phyloP scores from a whole-genome alignment of 2,329 filamentous ascomycete genomes.

The Juglanconis juglandina region DNA sequence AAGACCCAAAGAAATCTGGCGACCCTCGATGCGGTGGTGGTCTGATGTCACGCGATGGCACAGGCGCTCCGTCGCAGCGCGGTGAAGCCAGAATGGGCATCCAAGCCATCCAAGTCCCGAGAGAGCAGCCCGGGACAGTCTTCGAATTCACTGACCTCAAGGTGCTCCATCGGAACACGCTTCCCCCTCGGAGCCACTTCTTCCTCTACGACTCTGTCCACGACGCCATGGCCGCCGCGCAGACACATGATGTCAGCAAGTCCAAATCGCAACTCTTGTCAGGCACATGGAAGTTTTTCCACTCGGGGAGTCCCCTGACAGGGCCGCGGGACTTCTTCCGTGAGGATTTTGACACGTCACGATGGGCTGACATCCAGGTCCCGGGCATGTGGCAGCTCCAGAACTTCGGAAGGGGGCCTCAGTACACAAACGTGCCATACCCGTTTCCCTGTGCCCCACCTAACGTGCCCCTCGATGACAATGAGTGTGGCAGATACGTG shows the following conservation, averaged over 20 bases:
- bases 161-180: conserved; percentile 57
- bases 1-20: background rate
- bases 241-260: conserved; percentile 35
- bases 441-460: conserved; percentile 67
- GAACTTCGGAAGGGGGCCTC: conserved; percentile 60
- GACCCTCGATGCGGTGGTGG: too few relatives aligned
- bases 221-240: conserved; percentile 39
- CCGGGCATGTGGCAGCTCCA: conserved; percentile 71
- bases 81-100: background rate
- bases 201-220: conserved; percentile 44
- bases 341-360: conserved; percentile 31
- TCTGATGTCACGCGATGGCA: too few relatives aligned
- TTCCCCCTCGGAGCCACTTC: conserved; percentile 56
- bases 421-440: conserved; percentile 68
- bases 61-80: background rate
- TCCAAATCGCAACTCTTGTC: conserved; percentile 45
- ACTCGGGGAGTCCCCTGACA: conserved; percentile 42
- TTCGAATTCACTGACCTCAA: conserved; percentile 59
- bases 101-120: background rate
- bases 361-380: conserved; percentile 48
- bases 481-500: conserved; percentile 61
- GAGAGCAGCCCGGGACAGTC: background rate
- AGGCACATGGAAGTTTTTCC: conserved; percentile 52
- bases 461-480: conserved; percentile 59
- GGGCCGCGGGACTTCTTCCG: conserved; percentile 41